Conservation (phyloP, 495 filamentous ascomycete species). For the Lophiostoma macrostomum region DNA sequence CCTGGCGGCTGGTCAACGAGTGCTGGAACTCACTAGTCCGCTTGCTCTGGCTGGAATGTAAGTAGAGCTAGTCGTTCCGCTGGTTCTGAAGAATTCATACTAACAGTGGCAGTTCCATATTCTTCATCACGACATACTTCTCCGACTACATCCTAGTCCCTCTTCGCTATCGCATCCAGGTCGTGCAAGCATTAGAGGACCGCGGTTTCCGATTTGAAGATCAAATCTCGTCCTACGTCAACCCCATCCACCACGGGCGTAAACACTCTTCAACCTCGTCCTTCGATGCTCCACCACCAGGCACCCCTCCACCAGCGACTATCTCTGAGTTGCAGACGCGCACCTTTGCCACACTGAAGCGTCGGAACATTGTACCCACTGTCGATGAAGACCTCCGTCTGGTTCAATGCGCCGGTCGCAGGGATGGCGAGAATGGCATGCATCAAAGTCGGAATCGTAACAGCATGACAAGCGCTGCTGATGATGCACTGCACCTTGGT, state of each 20-base stretch:
- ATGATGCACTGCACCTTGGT: slow-evolving; percentile 62
- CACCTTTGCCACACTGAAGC: slow-evolving; percentile 74
- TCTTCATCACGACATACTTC: slow-evolving; percentile 98
- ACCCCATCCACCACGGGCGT: slow-evolving; percentile 50
- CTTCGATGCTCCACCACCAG: slow-evolving; percentile 52
- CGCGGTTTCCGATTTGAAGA: slow-evolving; percentile 83
- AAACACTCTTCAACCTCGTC: slow-evolving; percentile 50
- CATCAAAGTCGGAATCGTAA: slow-evolving; percentile 33
- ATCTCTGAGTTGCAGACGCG: slow-evolving; percentile 74
- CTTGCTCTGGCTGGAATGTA: slow-evolving; percentile 88
- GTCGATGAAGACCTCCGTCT: slow-evolving; percentile 68
- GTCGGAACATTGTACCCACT: slow-evolving; percentile 67
- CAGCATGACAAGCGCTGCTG: slow-evolving; percentile 35
- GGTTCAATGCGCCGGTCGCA: slow-evolving; percentile 77
- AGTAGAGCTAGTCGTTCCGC: slow-evolving; percentile 32
- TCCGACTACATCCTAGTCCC: slow-evolving; percentile 96
- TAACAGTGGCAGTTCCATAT: slow-evolving; percentile 64
- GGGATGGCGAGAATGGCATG: slow-evolving; percentile 36
- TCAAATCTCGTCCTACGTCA: slow-evolving; percentile 65
- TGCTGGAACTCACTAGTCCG: slow-evolving; percentile 86
- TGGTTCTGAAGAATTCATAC: background rate
- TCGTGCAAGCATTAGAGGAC: slow-evolving; percentile 72
- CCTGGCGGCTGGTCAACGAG: slow-evolving; percentile 88
- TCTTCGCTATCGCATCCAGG: slow-evolving; percentile 62
- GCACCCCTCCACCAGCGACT: slow-evolving; percentile 73